Conservation (phyloP, 2,329 filamentous ascomycete species). For the Tolypocladium guangdongense region DNA sequence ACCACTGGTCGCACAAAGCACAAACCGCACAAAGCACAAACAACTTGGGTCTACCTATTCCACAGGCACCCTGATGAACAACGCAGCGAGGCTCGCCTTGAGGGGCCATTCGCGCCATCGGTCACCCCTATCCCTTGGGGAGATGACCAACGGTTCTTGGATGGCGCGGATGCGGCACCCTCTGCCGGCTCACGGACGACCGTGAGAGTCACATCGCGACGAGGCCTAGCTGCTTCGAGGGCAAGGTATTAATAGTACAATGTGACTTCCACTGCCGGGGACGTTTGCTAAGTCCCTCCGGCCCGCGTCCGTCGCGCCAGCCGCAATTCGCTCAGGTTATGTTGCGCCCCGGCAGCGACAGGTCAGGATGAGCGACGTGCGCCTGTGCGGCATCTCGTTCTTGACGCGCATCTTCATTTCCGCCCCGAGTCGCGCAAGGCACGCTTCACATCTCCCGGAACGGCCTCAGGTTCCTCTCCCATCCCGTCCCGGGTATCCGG, state of each 20-base stretch:
- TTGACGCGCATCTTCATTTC: neutral
- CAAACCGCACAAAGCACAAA: neutral
- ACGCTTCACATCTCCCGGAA: neutral
- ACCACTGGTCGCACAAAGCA: neutral
- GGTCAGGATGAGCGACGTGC: neutral
- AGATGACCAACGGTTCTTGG: too few species aligned
- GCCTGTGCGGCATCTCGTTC: neutral
- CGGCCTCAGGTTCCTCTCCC: neutral
- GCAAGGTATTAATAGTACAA: too few species aligned
- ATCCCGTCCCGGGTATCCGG: neutral
- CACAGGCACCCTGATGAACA: neutral
- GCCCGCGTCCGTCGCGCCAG: too few species aligned
- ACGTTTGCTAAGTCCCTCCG: neutral
- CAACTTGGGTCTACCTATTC: too few species aligned
- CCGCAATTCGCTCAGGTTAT: neutral
- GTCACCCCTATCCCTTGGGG: neutral
- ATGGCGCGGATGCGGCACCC: neutral
- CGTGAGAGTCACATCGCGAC: neutral
- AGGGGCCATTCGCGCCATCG: neutral
- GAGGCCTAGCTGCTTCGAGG: neutral
- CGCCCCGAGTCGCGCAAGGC: neutral
- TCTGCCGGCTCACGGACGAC: neutral
- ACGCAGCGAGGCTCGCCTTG: neutral
- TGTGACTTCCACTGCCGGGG: neutral
- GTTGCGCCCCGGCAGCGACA: neutral